Evolutionary conservation across 371 early-diverging fungal genomes (phyloP), one percentile per base, ranked within the genome.

Genomic region (Mortierella sp.): DNA sequence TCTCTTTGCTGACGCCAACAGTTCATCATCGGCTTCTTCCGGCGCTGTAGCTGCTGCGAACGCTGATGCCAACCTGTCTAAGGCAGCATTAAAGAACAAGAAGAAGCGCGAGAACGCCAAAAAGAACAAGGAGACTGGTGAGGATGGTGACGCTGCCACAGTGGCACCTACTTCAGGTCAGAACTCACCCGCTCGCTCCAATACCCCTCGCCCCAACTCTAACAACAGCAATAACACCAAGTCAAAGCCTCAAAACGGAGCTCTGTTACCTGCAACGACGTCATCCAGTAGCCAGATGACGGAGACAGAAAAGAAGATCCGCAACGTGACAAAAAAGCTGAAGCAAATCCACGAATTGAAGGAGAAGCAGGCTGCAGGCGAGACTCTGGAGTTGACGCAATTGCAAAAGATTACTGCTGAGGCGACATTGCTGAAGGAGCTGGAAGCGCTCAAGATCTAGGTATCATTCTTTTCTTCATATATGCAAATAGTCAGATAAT

Each of bases 341-440:
- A 87, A 90, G 72, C 94, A 95, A 80, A 97, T 98, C 79, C 83
- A 83, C 41, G 94, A 92, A 43, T 81, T 98, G 47, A 92, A 92
- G 70, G 90, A 90, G 39, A 90, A 90, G 61, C 87, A 89, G 76
- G 83, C 82, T 8, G 83, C 84, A 5, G 97, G 97, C 30, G 94
- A 93, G 66, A 81, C 75, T 34, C 81, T 98, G 17, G 95, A 94
- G 76, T 79, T 87, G 64, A 93, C 94, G 49, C 98, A 98, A 63
- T 14, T 80, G 7, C 72, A 81, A 43, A 81, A 81, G 73, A 81
- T 81, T 19, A 59, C 73, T 7, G 78, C 78, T 11, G 82, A 81
- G 50, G 70, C 78, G 30, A 39, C 70, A 5, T 57, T 81, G 32
- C 60, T 78, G 55, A 78, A 81, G 59, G 80, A 81, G 50, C 42